Evolutionary conservation across 352 stramenopile species (phyloP).

Genomic region (Plasmopara halstedii): DNA sequence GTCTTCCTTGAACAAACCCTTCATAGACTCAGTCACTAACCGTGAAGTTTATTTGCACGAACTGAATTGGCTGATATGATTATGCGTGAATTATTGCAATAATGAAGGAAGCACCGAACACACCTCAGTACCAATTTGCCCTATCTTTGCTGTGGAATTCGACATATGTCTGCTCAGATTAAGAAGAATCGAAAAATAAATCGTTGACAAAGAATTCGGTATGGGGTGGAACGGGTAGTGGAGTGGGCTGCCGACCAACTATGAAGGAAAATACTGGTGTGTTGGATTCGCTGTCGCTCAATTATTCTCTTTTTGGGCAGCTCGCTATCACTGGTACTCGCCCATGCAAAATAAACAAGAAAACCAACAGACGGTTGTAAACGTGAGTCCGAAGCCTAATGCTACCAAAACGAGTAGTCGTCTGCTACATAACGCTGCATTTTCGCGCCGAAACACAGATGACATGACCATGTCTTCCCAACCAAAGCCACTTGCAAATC

Average conservation of each 20-base stretch:
- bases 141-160: slow-evolving; percentile 12
- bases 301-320: slow-evolving; percentile 22
- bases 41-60: too few relatives aligned
- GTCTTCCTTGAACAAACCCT: too few relatives aligned
- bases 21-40: too few relatives aligned
- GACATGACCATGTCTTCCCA: neutral
- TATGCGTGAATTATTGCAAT: too few relatives aligned
- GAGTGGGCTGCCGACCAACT: slow-evolving; percentile 7
- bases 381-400: slow-evolving; percentile 16
- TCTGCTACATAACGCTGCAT: slow-evolving; percentile 25
- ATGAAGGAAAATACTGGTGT: slow-evolving; percentile 9
- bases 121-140: neutral
- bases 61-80: too few relatives aligned
- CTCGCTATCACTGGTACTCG: slow-evolving; percentile 2
- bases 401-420: slow-evolving; percentile 18
- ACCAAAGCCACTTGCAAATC: neutral
- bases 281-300: neutral
- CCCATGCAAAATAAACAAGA: slow-evolving; percentile 20
- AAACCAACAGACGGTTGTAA: slow-evolving; percentile 24
- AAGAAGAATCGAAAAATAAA: slow-evolving; percentile 21
- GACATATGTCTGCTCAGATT: slow-evolving; percentile 5
- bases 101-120: neutral
- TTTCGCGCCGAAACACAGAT: slow-evolving; percentile 42
- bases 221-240: too few relatives aligned
- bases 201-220: neutral